These are phyloP conservation scores for Phytophthora kernoviae DNA, from an alignment of 352 stramenopile species.

Conservation along the genomic window DNA sequence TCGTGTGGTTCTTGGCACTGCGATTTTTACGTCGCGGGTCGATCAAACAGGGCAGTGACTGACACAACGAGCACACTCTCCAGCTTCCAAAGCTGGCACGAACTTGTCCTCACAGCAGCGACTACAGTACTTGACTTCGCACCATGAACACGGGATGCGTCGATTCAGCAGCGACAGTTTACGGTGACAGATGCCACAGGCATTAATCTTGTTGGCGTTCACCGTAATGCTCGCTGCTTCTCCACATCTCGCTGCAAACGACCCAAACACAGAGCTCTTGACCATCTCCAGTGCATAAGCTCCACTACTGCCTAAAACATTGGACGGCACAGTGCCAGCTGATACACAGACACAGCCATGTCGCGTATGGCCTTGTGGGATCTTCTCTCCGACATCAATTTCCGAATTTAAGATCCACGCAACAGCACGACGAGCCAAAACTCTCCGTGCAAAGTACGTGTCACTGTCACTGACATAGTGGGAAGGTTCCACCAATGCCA, in stretches of 20 bases:
- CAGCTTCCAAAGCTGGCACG: constrained; percentile 77
- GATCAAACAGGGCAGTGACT: constrained; percentile 80
- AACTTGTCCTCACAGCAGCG: constrained; percentile 88
- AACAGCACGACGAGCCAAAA: constrained; percentile 69
- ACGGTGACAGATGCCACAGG: constrained; percentile 83
- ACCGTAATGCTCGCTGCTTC: constrained; percentile 74
- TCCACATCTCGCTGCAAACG: constrained; percentile 71
- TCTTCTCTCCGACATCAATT: constrained; percentile 76
- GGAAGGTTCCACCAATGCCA: constrained; percentile 81
- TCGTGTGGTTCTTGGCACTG: constrained; percentile 67
- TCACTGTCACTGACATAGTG: constrained; percentile 80
- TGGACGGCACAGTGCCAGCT: constrained; percentile 69
- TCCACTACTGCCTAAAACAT: constrained; percentile 71
- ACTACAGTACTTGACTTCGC: constrained; percentile 87
- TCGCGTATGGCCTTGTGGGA: constrained; percentile 66
- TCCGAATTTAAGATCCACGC: constrained; percentile 80
- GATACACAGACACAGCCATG: constrained; percentile 85
- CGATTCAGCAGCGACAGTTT: constrained; percentile 82
- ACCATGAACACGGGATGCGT: constrained; percentile 82
- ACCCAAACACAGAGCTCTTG: constrained; percentile 85
- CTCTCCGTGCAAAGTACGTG: constrained; percentile 75
- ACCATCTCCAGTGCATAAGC: constrained; percentile 84
- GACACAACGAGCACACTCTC: constrained; percentile 82
- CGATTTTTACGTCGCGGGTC: constrained; percentile 78
- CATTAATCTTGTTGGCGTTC: constrained; percentile 73